Percentiles rank a stretch among this genome's conserved stretches.
These are phyloP conservation scores for Kalaharituber pfeilii DNA, from an alignment of 2,329 filamentous ascomycete species.

Conservation along the genomic window DNA sequence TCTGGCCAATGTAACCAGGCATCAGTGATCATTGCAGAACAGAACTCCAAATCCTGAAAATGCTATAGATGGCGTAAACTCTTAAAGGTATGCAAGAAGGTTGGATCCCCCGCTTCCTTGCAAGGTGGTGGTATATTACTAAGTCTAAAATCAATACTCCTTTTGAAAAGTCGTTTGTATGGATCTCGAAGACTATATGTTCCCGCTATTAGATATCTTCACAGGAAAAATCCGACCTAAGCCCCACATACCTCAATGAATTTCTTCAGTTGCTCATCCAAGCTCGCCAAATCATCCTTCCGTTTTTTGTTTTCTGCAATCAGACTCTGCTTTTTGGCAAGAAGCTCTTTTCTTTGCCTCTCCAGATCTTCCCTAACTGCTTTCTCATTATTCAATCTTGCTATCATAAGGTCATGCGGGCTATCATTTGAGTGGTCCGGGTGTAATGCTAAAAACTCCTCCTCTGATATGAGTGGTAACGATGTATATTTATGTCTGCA, in stretches of 20 bases:
- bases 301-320: conserved; percentile 73
- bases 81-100: not conserved
- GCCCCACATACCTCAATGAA: conserved; percentile 59
- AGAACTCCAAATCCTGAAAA: not conserved
- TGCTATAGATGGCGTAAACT: too few relatives aligned
- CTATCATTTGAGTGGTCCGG: conserved; percentile 56
- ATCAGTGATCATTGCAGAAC: not conserved
- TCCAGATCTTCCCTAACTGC: conserved; percentile 70
- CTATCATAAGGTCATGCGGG: conserved; percentile 71
- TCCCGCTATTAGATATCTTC: not conserved
- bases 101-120: not conserved
- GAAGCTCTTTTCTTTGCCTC: conserved; percentile 34
- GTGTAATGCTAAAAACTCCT: conserved; percentile 61
- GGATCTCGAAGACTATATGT: conserved; percentile 57
- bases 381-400: conserved; percentile 80
- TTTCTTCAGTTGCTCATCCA: conserved; percentile 83
- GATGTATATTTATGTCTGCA: conserved; percentile 68
- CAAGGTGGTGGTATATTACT: not conserved
- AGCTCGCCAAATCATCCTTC: conserved; percentile 77
- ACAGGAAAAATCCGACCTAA: not conserved
- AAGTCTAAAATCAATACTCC: conserved; percentile 25
- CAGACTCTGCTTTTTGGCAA: conserved; percentile 48
- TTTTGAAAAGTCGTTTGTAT: conserved; percentile 77
- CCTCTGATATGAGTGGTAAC: conserved; percentile 64
- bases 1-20: not conserved